Conservation (phyloP, 371 early-diverging fungal species). For the Mortierella sp. region DNA sequence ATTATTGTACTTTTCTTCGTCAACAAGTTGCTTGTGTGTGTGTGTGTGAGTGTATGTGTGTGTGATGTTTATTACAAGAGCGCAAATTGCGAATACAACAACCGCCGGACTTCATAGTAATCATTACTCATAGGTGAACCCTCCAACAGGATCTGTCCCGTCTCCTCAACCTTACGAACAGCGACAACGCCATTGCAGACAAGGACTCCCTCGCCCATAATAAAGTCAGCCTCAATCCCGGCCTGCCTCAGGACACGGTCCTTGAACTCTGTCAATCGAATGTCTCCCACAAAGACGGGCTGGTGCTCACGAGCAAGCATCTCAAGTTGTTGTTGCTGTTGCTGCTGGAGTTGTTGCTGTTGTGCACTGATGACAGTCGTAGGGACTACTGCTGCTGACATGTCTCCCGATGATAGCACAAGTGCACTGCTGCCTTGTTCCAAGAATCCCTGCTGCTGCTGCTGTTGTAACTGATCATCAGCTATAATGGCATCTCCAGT, state of each 20-base stretch:
- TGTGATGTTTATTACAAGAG: constrained; percentile 60
- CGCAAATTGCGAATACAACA: constrained; percentile 73
- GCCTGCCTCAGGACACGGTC: constrained; percentile 72
- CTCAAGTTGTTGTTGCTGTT: constrained; percentile 47
- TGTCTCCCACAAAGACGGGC: constrained; percentile 89
- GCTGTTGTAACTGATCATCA: not conserved
- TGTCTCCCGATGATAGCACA: not conserved
- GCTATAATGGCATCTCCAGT: constrained; percentile 4
- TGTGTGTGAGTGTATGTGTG: not conserved
- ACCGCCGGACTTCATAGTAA: constrained; percentile 60
- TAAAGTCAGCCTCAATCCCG: constrained; percentile 89
- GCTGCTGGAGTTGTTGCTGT: constrained; percentile 29
- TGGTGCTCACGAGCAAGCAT: constrained; percentile 64
- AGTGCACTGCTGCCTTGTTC: not conserved
- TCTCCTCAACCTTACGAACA: constrained; percentile 71
- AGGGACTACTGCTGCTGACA: not conserved
- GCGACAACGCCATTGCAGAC: constrained; percentile 88
- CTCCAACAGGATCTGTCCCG: constrained; percentile 53
- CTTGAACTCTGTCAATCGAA: constrained; percentile 87
- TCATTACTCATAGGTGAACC: constrained; percentile 55
- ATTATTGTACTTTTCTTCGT: too few relatives aligned
- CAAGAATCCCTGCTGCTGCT: not conserved
- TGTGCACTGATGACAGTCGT: constrained; percentile 13
- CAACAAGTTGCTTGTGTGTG: not conserved
- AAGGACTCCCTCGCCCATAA: constrained; percentile 85